A percentile compares a stretch with the other conserved stretches of the same genome.
Conservation (phyloP, 2,329 filamentous ascomycete species). For the Pseudogymnoascus sp. region DNA sequence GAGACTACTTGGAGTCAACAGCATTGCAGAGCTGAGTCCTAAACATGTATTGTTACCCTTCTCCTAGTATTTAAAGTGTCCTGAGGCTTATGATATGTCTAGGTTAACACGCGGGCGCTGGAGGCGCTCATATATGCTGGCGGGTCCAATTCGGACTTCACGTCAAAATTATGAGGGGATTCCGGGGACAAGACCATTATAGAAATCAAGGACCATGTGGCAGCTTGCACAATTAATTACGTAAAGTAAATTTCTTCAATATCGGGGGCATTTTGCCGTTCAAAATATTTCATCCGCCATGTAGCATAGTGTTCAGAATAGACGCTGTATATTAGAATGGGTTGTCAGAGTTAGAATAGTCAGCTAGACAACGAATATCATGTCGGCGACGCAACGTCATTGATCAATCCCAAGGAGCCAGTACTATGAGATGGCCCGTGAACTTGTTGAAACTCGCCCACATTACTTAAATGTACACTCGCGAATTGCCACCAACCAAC, state of each 20-base stretch:
- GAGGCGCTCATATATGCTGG: neutral
- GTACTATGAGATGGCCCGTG: neutral
- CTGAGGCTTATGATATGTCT: neutral
- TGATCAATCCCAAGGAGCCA: neutral
- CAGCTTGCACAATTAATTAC: neutral
- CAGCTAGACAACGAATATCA: neutral
- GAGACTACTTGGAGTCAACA: slow-evolving; percentile 58
- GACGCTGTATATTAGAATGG: neutral
- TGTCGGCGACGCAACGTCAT: neutral
- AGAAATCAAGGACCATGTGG: neutral
- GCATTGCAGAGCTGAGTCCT: slow-evolving; percentile 45
- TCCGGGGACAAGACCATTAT: neutral
- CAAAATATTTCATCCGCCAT: neutral
- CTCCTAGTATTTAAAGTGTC: neutral
- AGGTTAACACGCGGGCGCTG: neutral
- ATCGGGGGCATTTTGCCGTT: neutral
- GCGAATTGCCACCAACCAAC: neutral
- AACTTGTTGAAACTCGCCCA: neutral
- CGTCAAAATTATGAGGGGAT: neutral
- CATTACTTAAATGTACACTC: neutral
- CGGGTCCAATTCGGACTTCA: neutral
- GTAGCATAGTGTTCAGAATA: neutral
- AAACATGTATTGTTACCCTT: neutral
- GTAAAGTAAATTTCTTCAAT: neutral
- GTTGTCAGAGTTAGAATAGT: neutral